Percentiles rank a stretch among this genome's conserved stretches.
phyloP scores from a whole-genome alignment of 2,329 filamentous ascomycete genomes.

The Fusarium scirpi region DNA sequence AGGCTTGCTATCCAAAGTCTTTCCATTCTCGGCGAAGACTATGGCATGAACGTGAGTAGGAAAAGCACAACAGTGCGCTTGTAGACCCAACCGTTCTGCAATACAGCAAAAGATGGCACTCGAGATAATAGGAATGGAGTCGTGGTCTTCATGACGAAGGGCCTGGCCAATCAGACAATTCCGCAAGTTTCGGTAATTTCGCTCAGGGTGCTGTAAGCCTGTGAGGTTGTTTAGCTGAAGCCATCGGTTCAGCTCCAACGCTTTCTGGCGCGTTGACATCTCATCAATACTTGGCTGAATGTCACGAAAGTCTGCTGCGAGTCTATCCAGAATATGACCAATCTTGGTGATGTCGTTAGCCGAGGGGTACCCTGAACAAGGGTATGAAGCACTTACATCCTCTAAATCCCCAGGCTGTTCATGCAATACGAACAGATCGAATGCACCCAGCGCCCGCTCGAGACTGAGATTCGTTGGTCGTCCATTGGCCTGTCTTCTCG shows the following conservation, averaged over 20 bases:
- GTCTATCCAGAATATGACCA: constrained; percentile 71
- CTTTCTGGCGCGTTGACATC: constrained; percentile 74
- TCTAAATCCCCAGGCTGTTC: constrained; percentile 79
- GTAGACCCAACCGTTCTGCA: constrained; percentile 78
- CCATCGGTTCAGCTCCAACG: constrained; percentile 75
- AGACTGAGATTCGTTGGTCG: constrained; percentile 62
- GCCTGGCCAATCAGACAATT: constrained; percentile 91
- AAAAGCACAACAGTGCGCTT: constrained; percentile 82
- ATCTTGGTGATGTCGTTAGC: constrained; percentile 59
- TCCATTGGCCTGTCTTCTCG: constrained; percentile 26
- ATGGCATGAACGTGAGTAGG: constrained; percentile 89
- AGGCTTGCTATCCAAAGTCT: constrained; percentile 68
- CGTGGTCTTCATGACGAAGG: constrained; percentile 77
- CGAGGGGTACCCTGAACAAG: constrained; percentile 2
- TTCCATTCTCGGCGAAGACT: constrained; percentile 70
- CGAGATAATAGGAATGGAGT: constrained; percentile 87
- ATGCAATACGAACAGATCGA: constrained; percentile 89
- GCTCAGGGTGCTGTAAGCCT: constrained; percentile 73
- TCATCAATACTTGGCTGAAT: constrained; percentile 65
- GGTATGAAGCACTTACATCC: constrained; percentile 63
- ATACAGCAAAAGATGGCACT: constrained; percentile 87
- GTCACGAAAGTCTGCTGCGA: constrained; percentile 67
- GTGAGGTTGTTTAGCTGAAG: constrained; percentile 75
- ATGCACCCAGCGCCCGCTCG: constrained; percentile 82
- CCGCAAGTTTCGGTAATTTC: constrained; percentile 80